Evolutionary conservation across 805 yeast species (phyloP).

Genomic region (Helenozyma rhizophorensis): DNA sequence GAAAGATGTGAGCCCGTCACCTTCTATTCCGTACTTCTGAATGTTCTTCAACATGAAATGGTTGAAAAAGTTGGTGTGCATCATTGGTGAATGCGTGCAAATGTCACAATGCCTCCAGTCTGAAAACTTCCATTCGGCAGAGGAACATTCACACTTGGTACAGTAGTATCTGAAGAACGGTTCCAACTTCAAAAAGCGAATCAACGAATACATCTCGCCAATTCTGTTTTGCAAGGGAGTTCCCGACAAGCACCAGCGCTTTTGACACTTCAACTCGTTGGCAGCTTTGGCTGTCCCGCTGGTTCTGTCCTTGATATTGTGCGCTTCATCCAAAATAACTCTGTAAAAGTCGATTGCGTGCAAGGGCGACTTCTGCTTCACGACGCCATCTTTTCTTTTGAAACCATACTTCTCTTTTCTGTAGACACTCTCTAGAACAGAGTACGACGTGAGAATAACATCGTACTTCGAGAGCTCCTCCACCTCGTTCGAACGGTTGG

Average conservation of each 20-base stretch:
- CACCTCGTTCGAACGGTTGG: slow-evolving; percentile 58
- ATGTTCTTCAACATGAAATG: slow-evolving; percentile 94
- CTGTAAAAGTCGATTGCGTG: slow-evolving; percentile 77
- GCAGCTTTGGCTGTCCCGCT: slow-evolving; percentile 94
- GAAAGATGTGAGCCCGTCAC: slow-evolving; percentile 78
- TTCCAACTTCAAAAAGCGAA: slow-evolving; percentile 73
- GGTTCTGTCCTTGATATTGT: slow-evolving; percentile 91
- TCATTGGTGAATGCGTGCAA: slow-evolving; percentile 92
- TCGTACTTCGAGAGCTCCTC: slow-evolving; percentile 61
- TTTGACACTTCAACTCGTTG: slow-evolving; percentile 61
- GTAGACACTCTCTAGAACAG: slow-evolving; percentile 83
- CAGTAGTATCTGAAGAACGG: slow-evolving; percentile 92
- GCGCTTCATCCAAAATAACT: slow-evolving; percentile 94
- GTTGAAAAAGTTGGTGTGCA: slow-evolving; percentile 91
- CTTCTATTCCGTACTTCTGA: slow-evolving; percentile 77
- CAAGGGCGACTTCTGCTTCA: slow-evolving; percentile 70
- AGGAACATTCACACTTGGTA: slow-evolving; percentile 84
- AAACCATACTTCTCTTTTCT: slow-evolving; percentile 84
- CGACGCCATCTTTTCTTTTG: slow-evolving; percentile 61
- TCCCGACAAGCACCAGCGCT: slow-evolving; percentile 91
- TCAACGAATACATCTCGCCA: slow-evolving; percentile 92
- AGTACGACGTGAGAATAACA: slow-evolving; percentile 86
- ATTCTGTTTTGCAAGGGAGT: slow-evolving; percentile 95
- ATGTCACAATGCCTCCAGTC: slow-evolving; percentile 78
- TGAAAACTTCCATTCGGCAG: slow-evolving; percentile 79